Evolutionary conservation across 768 basidiomycete genomes (phyloP), one percentile per base, ranked within the genome.

Genomic region (Lyophyllum decastes): DNA sequence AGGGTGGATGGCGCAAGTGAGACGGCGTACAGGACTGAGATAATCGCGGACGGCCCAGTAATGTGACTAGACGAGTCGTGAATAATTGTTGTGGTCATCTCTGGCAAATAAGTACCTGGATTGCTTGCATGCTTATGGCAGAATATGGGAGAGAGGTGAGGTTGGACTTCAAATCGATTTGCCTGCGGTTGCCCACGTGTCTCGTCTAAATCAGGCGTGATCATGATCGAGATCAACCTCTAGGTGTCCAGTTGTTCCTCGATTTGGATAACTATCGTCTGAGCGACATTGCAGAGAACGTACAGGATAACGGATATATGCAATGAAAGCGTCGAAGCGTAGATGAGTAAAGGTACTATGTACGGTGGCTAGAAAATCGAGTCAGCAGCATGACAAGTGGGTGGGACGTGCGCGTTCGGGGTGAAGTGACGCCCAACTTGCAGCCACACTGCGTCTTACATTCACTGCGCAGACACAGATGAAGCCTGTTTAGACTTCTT

Each of bases 11-110:
- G 22, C 41, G 33, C 50, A 49, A 19, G 27, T 30, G 41, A 44
- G 54, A 44, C 22, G 54, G 49, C 50, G 17, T 74, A 93, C 92
- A 19, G 92, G 92, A 65, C 88, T 90, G 58, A 98, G 88, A 73
- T 96, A 95, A 71, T 98, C 96, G 65, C 96, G 87, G 58, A 97
- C 87, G 16, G 61, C 57, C 57, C 63, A 66, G 25, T 48, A 64
- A 48, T 64, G 63, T 22, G 62, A 64, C 65, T 64, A 40, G 16
- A 25, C 4, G 7, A 19, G 24, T 53, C 21, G 41, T 54, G 52
- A 25, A 60, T 58, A 26, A 48, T 9, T 10, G 40, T 14, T 25
- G 2, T n/a, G 2, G 2, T 14, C 19, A 16, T 35, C 17, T 14
- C 22, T 27, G 11, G 33, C 8, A 21, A 27, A 19, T 21, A 53